Base-by-base conservation (phyloP, 805 yeast genomes). In the Ogataea minuta region DNA sequence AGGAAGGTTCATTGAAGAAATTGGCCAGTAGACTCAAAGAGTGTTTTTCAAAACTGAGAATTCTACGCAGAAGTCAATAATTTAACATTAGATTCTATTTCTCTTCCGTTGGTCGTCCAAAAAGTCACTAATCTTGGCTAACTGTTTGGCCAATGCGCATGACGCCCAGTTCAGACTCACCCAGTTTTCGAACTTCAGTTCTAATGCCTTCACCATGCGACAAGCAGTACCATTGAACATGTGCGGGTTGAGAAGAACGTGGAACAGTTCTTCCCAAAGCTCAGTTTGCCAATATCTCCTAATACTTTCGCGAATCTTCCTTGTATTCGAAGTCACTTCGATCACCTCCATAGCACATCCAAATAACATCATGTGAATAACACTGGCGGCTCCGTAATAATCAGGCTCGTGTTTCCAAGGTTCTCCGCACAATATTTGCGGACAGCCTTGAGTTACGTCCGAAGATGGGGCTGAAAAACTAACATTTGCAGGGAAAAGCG, bases 351-450 rank as follows among this genome's bases (percentile, higher is more conserved):
- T 80, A 39, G 72, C 71, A 10, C 70, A 66, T 0, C 95, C 95
- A 66, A 80, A 88, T 12, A 89, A 64, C 71, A 89, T 62, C 0
- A 80, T 71, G 52, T 88, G 91, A 2, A 87, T 65, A 0, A 84
- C 74, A 23, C 79, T 74, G 0, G 96, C 96, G 13, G 86, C 46
- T 0, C 96, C 96, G 57, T 74, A 84, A 56, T 87, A 87, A 62
- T 89, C 97, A 3, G 82, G 80, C 55, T 89, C 88, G 53, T 72
- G 85, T 2, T 76, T 74, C 95, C 95, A 89, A 0, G 83, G 73
- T 35, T 67, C 53, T 4, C 72, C 66, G 3, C 71, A 60, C 38
- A 77, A 64, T 79, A 85, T 77, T 50, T 82, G 87, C 4, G 77
- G 76, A 54, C 95, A 86, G 9, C 8, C 8, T 19, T 19, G 21